Percentiles rank a stretch among this genome's conserved stretches.
Conservation (phyloP, 1,284 basidiomycete genomes). For the Ganoderma resinaceum region DNA sequence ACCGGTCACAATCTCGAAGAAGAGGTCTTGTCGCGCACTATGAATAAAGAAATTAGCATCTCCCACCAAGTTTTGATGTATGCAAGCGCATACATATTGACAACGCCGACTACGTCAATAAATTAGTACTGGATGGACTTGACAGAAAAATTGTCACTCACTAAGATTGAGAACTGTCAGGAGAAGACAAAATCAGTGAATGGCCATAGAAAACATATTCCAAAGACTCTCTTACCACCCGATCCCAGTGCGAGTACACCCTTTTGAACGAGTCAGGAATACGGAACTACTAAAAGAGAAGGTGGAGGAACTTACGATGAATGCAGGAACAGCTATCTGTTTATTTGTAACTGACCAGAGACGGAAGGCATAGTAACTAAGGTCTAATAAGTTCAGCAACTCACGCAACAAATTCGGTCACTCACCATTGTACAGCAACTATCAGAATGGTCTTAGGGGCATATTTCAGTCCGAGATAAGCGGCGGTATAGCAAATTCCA, state of each 20-base stretch:
- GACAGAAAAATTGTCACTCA: neutral
- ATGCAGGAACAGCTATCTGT: slow-evolving; percentile 22
- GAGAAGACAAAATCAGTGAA: neutral
- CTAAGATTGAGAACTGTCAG: slow-evolving; percentile 41
- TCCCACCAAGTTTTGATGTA: neutral
- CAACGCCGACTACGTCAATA: neutral
- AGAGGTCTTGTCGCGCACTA: slow-evolving; percentile 27
- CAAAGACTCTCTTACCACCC: slow-evolving; percentile 22
- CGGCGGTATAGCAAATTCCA: neutral
- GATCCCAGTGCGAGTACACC: slow-evolving; percentile 16
- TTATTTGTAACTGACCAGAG: slow-evolving; percentile 36
- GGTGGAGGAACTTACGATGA: slow-evolving; percentile 24
- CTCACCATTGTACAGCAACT: slow-evolving; percentile 45
- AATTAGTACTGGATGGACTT: neutral
- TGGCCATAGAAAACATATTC: too few species aligned
- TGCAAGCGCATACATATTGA: neutral
- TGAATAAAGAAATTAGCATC: neutral
- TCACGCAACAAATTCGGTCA: neutral
- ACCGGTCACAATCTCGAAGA: slow-evolving; percentile 30
- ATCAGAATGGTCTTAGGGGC: slow-evolving; percentile 39
- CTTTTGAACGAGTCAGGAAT: neutral
- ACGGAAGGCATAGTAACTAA: slow-evolving; percentile 45
- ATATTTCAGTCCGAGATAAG: neutral
- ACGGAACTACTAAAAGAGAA: neutral
- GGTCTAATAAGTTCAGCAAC: neutral